Base-by-base conservation (phyloP, 106 monocot species). In the Phalaenopsis equestris region DNA sequence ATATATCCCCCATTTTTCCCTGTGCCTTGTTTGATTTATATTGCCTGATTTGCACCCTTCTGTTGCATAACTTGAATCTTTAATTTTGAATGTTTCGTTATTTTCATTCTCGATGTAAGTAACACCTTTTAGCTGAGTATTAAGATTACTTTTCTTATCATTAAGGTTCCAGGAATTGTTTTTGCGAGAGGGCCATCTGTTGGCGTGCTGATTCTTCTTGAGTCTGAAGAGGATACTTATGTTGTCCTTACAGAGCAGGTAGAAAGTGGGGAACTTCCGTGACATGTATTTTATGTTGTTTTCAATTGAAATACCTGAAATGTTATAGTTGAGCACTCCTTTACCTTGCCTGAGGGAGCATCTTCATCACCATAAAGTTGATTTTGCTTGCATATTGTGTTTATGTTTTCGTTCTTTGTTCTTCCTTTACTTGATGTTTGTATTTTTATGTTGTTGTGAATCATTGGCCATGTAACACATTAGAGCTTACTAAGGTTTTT, bases 211-310 rank as follows among this genome's bases (percentile, higher is more conserved):
- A 91, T 99, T 79, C 81, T 99, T 80, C 84, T 99, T 79, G 91
- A 94, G 73, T 91, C 90, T 10, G 79, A 73, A 77, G 90, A 87
- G 36, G 75, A 87, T 78, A 84, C 79, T 39, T 93, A 90, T 78
- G 94, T 83, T 80, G 91, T 99, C 79, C 94, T 99, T 67, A 99
- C 98, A 41, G 98, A 94, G 72, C 98, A 99, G 93, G 98, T 95
- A 84, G 15, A 38, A 43, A 41, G 18, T 19, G 38, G 23, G 43
- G 43, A 74, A 74, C 14, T 70, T 24, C n/a, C 14, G 70, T 74
- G 30, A 74, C 43, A 42, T 45, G 43, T 39, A 74, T 39, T 38
- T 21, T 38, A 39, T 39, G 39, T 70, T 39, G 70, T 68, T 68
- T 73, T 73, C 41, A 17, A 18, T 74, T 75, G 75, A 45, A 61